Base-by-base conservation (phyloP, 2,329 filamentous ascomycete genomes). In the Fusarium metavorans region DNA sequence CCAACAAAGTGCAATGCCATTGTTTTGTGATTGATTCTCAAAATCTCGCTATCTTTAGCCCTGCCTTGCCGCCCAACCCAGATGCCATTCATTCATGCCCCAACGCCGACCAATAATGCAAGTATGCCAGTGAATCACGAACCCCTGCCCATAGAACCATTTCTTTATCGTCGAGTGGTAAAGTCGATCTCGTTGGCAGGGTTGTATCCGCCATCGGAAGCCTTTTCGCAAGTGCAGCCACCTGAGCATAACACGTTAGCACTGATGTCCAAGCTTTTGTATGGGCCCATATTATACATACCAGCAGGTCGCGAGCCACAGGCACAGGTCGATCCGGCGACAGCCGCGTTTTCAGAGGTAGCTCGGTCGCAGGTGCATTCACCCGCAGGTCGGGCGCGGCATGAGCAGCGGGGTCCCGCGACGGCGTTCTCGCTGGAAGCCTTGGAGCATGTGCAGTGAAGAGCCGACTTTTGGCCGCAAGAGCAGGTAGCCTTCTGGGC, bases 361-460 rank as follows among this genome's bases (percentile, higher is more conserved):
- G 94, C 88, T 64, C 94, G 90, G 74, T 94, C 92, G 82, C 95
- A 97, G 39, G 92, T 97, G 86, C 95, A 97, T 79, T 92, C 86
- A 69, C 94, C 93, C 68, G 92, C 94, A 25, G 94, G 93, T 66
- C 95, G 92, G 77, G 93, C 91, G 77, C 94, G 90, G 87, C 95
- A 97, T 52, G 93, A 95, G 88, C 95, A 98, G 77, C 94, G 89
- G 43, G 94, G 88, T 8, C 94, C 94, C 8, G 87, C 83, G 66
- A 94, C 82, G 45, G 85, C 85, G 88, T 98, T 98, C 88, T 98
- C 95, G 18, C 87, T 84, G 5, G 88, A 74, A 5, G 95, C 89
- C 84, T 94, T 95, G 79, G 91, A 91, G 86, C 96, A 98, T 72
- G 88, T 93, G 90, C 96, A 98, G 82, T 95, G 88, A 58, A 98